Evolutionary conservation across 2,329 filamentous ascomycete genomes (phyloP), one percentile per base, ranked within the genome.

Genomic region (Kalmusia sp.): DNA sequence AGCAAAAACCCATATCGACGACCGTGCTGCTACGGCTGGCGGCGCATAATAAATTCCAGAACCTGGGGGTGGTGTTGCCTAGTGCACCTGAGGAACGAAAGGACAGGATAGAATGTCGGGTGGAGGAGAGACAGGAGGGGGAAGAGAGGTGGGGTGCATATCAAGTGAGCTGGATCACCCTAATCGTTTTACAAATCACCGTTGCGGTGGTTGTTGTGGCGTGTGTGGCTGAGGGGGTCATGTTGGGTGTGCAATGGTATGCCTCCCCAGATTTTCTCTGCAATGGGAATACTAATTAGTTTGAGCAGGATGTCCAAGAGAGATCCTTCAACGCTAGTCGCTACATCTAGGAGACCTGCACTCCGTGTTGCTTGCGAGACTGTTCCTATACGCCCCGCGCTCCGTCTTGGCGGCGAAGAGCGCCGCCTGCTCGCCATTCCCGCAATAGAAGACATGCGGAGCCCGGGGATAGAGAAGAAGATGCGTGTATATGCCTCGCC

Each of bases 401-500:
- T 69, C 14, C 59, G 61, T 7, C 58, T 71, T 2, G 44, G 49
- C 1, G 68, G 68, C 27, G 54, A 52, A 2, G 62, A 70, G 33
- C 57, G 49, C 7, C 53, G 58, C 9, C 58, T 71, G 15, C 60
- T 65, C 11, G 63, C 67, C 7, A 55, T 67, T 15, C 53, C 60
- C 4, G 28, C 57, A 1, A 15, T 25, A 14, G 17, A 41, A 17
- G 14, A 19, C 22, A 35, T 63, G 19, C 57, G 56, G 40, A 67
- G 62, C 39, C 63, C 68, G 5, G 65, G 63, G 14, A 59, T 48
- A 2, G 67, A 70, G n/a, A 70, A 68, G 58, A 68, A 68, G 25
- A 31, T 58, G 11, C 60, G 53, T 6, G 62, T 59, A 7, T 68
- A 67, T 30, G 59, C 62, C n/a, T 28, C 59, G 2, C 54, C 52